Conservation (phyloP, 2,329 filamentous ascomycete genomes). For the Thelonectria olida region DNA sequence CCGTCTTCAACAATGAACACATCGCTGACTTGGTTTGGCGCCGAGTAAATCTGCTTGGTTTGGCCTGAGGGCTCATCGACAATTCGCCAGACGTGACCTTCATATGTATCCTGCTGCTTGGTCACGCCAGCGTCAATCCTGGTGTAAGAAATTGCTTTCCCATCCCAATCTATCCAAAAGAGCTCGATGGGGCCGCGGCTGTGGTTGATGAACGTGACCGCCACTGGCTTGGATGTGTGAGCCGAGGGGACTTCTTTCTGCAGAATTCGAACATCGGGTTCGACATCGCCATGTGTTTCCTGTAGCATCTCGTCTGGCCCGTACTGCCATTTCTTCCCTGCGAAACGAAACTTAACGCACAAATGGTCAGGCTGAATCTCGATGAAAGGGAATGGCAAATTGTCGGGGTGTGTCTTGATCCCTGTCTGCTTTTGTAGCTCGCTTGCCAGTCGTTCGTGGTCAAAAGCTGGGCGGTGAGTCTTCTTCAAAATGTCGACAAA, state of each 20-base stretch:
- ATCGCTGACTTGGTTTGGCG: slow-evolving; percentile 22
- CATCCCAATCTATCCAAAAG: slow-evolving; percentile 38
- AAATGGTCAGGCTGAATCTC: slow-evolving; percentile 21
- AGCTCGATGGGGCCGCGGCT: slow-evolving; percentile 28
- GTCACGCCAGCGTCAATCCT: slow-evolving; percentile 21
- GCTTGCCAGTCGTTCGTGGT: slow-evolving; percentile 33
- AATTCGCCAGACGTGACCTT: slow-evolving; percentile 35
- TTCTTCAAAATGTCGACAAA: slow-evolving; percentile 30
- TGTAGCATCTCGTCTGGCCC: slow-evolving; percentile 20
- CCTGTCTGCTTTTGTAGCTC: slow-evolving; percentile 22
- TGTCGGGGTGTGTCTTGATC: slow-evolving; percentile 8
- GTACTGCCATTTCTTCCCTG: slow-evolving; percentile 32
- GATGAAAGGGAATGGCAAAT: slow-evolving; percentile 38
- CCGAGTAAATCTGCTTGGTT: slow-evolving; percentile 22
- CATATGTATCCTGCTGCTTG: slow-evolving; percentile 28
- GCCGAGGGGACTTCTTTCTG: slow-evolving; percentile 34
- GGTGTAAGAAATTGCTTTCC: slow-evolving; percentile 27
- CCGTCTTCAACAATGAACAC: slow-evolving; percentile 24
- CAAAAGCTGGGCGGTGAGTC: slow-evolving; percentile 28
- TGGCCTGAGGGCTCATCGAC: slow-evolving; percentile 22
- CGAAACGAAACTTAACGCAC: slow-evolving; percentile 30
- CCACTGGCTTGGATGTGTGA: slow-evolving; percentile 10
- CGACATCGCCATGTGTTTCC: slow-evolving; percentile 27
- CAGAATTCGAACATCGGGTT: slow-evolving; percentile 5
- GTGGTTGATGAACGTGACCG: slow-evolving; percentile 38